Base-by-base conservation (phyloP, 2,329 filamentous ascomycete genomes). In the Fusarium sp. region DNA sequence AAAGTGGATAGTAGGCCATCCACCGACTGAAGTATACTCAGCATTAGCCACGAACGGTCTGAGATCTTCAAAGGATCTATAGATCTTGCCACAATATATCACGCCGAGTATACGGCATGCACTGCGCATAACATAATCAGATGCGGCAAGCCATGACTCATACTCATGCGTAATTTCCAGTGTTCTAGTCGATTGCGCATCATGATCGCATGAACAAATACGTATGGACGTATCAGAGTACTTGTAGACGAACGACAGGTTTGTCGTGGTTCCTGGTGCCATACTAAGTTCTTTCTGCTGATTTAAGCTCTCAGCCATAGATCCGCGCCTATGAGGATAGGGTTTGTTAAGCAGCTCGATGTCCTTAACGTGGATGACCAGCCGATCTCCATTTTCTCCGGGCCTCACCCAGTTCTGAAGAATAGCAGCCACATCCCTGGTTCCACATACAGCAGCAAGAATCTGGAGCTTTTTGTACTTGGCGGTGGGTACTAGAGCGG, bases 401-500 rank as follows among this genome's bases (percentile, higher is more conserved):
- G 20, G 13, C 4, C 14, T n/a, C 4, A 55, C 22, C 51, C 22
- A 30, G 11, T 24, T 9, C 20, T 30, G 26, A 12, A 55, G 51
- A 4, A 3, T 41, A 2, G 7, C 30, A 6, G 22, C 18, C 1
- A 56, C 50, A 0, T 61, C 50, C 4, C 57, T n/a, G 6, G 44
- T 9, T 0, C 59, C 59, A 6, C 26, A 61, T 4, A 61, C 39
- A 3, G 59, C 50, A 16, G 39, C 31, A 18, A 61, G 18, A 11
- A 61, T 13, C 12, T 33, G 24, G 1, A 47, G 38, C 15, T 31
- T 9, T 7, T 44, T 11, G 1, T 20, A 30, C 14, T 30, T 15
- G n/a, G 1, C 5, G 4, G n/a, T 28, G 12, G 10, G 15, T 28
- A 22, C 6, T 8, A 16, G 3, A 14, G 14, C 1, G 4, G 14